Evolutionary conservation across 2,329 filamentous ascomycete genomes (phyloP), one percentile per base, ranked within the genome.

Genomic region (Fusarium annulatum): DNA sequence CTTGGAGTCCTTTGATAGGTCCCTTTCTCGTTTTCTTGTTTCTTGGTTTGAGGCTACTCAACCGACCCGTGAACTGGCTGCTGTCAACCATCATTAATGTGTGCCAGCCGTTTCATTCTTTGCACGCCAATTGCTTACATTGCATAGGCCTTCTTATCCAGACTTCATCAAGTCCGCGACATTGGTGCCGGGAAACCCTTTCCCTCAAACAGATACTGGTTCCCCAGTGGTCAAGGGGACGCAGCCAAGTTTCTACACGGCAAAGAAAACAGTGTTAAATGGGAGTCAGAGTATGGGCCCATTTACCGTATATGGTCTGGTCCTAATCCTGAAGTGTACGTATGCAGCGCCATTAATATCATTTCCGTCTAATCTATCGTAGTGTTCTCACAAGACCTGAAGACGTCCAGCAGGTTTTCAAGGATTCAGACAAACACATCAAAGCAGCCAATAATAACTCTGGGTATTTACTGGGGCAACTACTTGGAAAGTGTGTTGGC

Each of bases 271-370:
- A 51, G 48, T 23, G 21, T 9, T 14, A 34, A 34, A 51, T 51
- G 48, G 48, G 30, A 34, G 30, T 23, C 48, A 34, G 30, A 51
- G 48, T 51, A 34, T 19, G 48, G 48, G 8, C n/a, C 48, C 21
- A 51, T 51, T n/a, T 51, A 51, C 48, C 48, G 48, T 18, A 34
- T 34, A 34, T 34, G 48, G 48, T 51, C 48, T 34, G 48, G 48
- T 7, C 10, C 21, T 34, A 34, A 34, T 4, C 30, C 48, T 23
- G 48, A 51, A 51, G 30, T 51, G 48, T 51, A 34, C 16, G 48
- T 34, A 5, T 16, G 7, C 30, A 34, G 3, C 11, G 3, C 16
- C 21, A 33, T 9, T 28, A 9, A 4, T 5, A 8, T 30, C 26
- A 5, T 28, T 30, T 14, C 26, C 10, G 5, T 16, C 30, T 51